Conservation (phyloP, 1,284 basidiomycete species). For the Trichosporon sp. region DNA sequence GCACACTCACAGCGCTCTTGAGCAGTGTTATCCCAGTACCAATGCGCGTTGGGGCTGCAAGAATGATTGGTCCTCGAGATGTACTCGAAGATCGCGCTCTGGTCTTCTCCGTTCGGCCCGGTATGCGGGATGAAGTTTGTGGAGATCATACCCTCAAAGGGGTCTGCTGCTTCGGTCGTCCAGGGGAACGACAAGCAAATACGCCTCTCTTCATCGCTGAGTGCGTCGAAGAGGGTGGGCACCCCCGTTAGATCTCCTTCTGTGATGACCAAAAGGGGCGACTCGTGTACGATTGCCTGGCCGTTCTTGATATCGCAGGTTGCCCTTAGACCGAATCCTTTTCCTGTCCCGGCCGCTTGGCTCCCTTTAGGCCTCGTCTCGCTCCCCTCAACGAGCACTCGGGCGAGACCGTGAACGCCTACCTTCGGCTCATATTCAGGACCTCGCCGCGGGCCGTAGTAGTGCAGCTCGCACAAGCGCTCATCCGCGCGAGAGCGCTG, state of each 20-base stretch:
- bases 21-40: slow-evolving; percentile 20
- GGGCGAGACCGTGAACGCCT: not conserved
- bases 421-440: not conserved
- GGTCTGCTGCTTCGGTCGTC: not conserved
- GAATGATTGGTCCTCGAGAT: slow-evolving; percentile 26
- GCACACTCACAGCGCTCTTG: slow-evolving; percentile 12
- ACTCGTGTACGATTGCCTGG: not conserved
- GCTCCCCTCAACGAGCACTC: not conserved
- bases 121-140: slow-evolving; percentile 10
- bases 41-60: slow-evolving; percentile 25
- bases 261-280: not conserved
- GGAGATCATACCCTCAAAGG: not conserved
- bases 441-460: not conserved
- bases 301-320: not conserved
- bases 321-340: not conserved
- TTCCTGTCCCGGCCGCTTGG: not conserved
- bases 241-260: not conserved
- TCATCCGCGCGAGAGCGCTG: not conserved
- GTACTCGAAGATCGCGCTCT: slow-evolving; percentile 20
- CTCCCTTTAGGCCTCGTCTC: not conserved
- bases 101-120: not conserved
- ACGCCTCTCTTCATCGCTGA: not conserved
- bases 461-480: not conserved
- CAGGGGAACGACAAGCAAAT: not conserved
- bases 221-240: not conserved